These are phyloP conservation scores for Coemansia sp. DNA, from an alignment of 371 early-diverging fungal genomes.

Conservation along the genomic window DNA sequence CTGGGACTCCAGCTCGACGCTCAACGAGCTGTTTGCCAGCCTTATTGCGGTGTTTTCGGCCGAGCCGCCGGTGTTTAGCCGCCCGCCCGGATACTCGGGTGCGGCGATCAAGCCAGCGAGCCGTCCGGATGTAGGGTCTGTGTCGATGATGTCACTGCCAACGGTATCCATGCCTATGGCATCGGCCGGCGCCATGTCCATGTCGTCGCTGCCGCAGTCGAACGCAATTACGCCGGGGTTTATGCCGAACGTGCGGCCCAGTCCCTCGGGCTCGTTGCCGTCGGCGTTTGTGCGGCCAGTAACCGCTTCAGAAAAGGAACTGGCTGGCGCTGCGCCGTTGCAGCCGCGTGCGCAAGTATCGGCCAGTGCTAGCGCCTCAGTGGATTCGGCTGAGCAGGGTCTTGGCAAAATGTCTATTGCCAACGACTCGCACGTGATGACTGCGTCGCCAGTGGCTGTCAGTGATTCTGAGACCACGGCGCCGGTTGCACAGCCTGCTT, in stretches of 20 bases:
- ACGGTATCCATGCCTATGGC: slow-evolving; percentile 4
- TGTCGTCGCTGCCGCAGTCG: slow-evolving; percentile 30
- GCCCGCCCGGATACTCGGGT: slow-evolving; percentile 33
- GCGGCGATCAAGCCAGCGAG: slow-evolving; percentile 3
- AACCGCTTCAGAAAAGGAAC: slow-evolving; percentile 16
- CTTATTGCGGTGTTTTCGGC: slow-evolving; percentile 48
- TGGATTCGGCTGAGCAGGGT: slow-evolving; percentile 18
- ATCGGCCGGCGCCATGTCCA: slow-evolving; percentile 16
- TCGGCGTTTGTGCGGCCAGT: slow-evolving; percentile 26
- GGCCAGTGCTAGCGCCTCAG: slow-evolving; percentile 8
- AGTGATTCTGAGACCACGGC: neutral
- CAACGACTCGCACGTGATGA: neutral
- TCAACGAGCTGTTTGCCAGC: slow-evolving; percentile 38
- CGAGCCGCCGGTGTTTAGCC: slow-evolving; percentile 54
- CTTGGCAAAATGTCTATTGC: slow-evolving; percentile 7
- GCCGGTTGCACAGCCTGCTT: neutral
- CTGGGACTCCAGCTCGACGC: slow-evolving; percentile 56
- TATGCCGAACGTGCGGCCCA: slow-evolving; percentile 4
- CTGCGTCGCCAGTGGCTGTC: neutral
- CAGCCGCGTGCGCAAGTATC: neutral
- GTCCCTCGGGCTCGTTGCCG: slow-evolving; percentile 7
- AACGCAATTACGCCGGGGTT: neutral
- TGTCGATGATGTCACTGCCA: slow-evolving; percentile 29
- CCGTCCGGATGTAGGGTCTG: slow-evolving; percentile 16
- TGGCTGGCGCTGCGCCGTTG: slow-evolving; percentile 11